Evolutionary conservation across 345 rosid species (phyloP).

Genomic region (Hevea brasiliensis): DNA sequence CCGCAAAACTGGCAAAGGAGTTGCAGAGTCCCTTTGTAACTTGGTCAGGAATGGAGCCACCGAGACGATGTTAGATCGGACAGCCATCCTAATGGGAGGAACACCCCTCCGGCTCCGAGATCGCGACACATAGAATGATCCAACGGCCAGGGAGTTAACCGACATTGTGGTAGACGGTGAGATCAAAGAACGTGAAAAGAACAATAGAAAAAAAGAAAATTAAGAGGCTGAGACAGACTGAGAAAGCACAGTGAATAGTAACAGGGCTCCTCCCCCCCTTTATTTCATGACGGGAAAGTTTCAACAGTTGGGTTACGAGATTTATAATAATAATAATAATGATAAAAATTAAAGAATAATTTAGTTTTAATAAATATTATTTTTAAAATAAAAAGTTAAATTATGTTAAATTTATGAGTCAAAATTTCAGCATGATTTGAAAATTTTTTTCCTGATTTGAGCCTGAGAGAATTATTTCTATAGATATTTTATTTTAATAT

Average conservation of each 20-base stretch:
- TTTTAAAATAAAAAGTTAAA: no score
- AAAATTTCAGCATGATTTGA: no score
- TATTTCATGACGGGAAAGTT: constrained; percentile 23
- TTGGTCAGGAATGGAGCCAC: constrained; percentile 55
- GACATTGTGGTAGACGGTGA: constrained; percentile 42
- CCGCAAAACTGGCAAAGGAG: constrained; percentile 63
- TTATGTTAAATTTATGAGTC: no score
- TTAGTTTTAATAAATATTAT: no score
- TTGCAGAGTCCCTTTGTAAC: constrained; percentile 64
- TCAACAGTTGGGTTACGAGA: constrained; percentile 18
- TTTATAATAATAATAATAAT: background rate
- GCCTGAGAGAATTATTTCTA: no score
- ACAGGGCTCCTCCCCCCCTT: constrained; percentile 2
- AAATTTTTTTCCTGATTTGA: no score
- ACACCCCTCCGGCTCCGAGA: constrained; percentile 25
- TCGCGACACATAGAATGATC: constrained; percentile 43
- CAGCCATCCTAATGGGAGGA: constrained; percentile 37
- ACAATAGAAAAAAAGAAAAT: background rate
- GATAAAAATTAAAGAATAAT: background rate
- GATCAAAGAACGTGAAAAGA: constrained; percentile 29
- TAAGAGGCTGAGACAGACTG: constrained; percentile 33
- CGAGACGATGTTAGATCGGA: constrained; percentile 47
- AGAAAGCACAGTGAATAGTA: constrained; percentile 1
- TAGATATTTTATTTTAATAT: no score
- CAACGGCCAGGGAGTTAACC: constrained; percentile 41